These are phyloP conservation scores for Colletotrichum tamarilloi DNA, from an alignment of 2,329 filamentous ascomycete species.

Conservation along the genomic window DNA sequence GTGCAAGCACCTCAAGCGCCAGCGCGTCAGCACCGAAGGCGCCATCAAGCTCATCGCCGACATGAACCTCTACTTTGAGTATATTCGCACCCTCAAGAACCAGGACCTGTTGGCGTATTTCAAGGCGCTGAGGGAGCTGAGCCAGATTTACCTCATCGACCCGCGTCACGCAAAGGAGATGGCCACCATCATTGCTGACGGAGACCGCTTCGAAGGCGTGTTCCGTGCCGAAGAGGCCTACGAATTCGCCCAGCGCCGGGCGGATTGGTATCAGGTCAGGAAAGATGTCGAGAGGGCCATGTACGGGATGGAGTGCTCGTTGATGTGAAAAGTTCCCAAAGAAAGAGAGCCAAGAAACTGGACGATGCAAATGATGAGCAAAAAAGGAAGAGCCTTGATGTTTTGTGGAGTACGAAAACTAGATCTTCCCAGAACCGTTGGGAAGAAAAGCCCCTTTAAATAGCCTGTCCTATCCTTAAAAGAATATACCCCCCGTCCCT, in stretches of 20 bases:
- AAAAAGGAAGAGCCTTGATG: neutral
- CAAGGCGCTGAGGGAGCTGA: conserved; percentile 88
- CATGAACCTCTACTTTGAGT: conserved; percentile 93
- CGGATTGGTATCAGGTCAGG: conserved; percentile 94
- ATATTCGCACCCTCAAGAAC: conserved; percentile 84
- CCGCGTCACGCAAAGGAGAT: conserved; percentile 90
- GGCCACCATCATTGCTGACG: conserved; percentile 93
- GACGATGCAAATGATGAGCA: neutral
- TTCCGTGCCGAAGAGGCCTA: conserved; percentile 97
- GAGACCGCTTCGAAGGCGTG: conserved; percentile 88
- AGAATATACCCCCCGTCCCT: conserved; percentile 17
- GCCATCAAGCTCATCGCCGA: conserved; percentile 95
- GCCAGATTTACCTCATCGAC: conserved; percentile 95
- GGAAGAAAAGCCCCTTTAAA: neutral
- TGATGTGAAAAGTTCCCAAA: conserved; percentile 74
- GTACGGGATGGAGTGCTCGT: conserved; percentile 89
- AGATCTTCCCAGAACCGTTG: neutral
- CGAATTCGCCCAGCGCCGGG: conserved; percentile 92
- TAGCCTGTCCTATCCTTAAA: conserved; percentile 5
- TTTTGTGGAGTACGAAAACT: conserved; percentile 5
- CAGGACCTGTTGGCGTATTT: conserved; percentile 90
- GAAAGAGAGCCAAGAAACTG: neutral
- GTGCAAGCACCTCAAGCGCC: conserved; percentile 97
- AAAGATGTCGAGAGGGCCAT: conserved; percentile 93
- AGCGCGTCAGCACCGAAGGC: conserved; percentile 89